Evolutionary conservation across 2,329 filamentous ascomycete genomes (phyloP).

Genomic region (Diaporthe longicolla): DNA sequence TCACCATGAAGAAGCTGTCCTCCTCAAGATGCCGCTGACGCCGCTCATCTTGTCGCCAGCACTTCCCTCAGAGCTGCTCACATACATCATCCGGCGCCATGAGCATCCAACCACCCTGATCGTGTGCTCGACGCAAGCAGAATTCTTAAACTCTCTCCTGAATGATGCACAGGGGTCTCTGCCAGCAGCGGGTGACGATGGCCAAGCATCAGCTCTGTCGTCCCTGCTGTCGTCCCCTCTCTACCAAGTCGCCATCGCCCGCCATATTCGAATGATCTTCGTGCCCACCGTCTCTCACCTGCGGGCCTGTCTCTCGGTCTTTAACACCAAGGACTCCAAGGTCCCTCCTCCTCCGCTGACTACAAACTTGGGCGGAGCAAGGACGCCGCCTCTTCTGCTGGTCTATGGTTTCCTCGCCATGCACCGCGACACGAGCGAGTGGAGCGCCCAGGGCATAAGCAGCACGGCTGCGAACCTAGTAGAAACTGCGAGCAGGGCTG

Average conservation of each 20-base stretch:
- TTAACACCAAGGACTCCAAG: conserved; percentile 56
- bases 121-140: conserved; percentile 75
- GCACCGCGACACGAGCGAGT: conserved; percentile 78
- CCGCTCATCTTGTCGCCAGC: conserved; percentile 66
- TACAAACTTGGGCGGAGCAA: not conserved
- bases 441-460: conserved; percentile 80
- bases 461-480: conserved; percentile 74
- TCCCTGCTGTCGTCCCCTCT: conserved; percentile 74
- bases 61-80: conserved; percentile 73
- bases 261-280: conserved; percentile 79
- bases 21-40: conserved; percentile 33
- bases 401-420: conserved; percentile 76
- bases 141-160: conserved; percentile 74
- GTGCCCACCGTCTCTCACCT: conserved; percentile 82
- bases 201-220: not conserved
- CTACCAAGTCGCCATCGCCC: conserved; percentile 76
- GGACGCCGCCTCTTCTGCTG: conserved; percentile 63
- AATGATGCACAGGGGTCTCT: conserved; percentile 56
- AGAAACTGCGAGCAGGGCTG: conserved; percentile 67
- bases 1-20: not conserved
- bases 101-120: conserved; percentile 75
- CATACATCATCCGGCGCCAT: conserved; percentile 72
- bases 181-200: not conserved
- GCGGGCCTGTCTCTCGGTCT: conserved; percentile 79
- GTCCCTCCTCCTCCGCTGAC: conserved; percentile 55